Percentiles rank a stretch among this genome's conserved stretches.
Evolutionary conservation across 139 green algal genomes (phyloP).

Genomic region (Medakamo hakoo): DNA sequence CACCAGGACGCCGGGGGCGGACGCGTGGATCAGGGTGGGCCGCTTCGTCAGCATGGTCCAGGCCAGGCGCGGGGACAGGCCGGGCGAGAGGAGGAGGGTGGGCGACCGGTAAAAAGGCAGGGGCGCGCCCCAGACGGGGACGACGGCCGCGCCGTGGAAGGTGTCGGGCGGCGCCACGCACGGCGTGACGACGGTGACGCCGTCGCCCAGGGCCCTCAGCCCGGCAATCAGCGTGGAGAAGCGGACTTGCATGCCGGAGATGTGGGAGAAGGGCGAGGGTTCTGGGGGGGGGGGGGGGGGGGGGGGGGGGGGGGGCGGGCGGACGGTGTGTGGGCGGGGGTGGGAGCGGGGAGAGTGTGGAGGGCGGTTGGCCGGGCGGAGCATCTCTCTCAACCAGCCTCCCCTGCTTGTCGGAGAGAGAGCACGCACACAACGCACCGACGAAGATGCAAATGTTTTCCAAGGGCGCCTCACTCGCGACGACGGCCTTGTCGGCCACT

Average conservation of each 20-base stretch:
- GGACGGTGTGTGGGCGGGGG: too few species aligned
- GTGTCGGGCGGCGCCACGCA: constrained; percentile 33
- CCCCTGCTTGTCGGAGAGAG: too few species aligned
- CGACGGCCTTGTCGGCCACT: too few species aligned
- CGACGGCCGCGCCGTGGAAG: constrained; percentile 57
- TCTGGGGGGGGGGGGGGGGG: background rate
- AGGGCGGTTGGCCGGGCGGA: too few species aligned
- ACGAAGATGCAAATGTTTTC: too few species aligned
- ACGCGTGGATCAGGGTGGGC: constrained; percentile 72
- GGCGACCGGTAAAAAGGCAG: constrained; percentile 54
- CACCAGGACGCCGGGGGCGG: constrained; percentile 57
- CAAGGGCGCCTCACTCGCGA: too few species aligned
- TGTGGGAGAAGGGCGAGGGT: constrained; percentile 44
- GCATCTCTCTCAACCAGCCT: too few species aligned
- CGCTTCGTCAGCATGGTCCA: constrained; percentile 23
- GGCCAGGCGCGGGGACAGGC: constrained; percentile 35
- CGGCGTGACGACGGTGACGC: constrained; percentile 75
- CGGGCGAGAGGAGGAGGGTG: constrained; percentile 60
- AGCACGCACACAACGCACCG: too few species aligned
- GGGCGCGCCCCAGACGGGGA: constrained; percentile 43
- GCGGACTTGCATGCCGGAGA: constrained; percentile 79
- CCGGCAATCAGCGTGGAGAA: constrained; percentile 75
- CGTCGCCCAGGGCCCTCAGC: constrained; percentile 56
- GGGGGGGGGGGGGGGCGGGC: too few species aligned
- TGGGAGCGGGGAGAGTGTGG: too few species aligned